Evolutionary conservation across 2,329 filamentous ascomycete genomes (phyloP).

Genomic region (Botrytis deweyae): DNA sequence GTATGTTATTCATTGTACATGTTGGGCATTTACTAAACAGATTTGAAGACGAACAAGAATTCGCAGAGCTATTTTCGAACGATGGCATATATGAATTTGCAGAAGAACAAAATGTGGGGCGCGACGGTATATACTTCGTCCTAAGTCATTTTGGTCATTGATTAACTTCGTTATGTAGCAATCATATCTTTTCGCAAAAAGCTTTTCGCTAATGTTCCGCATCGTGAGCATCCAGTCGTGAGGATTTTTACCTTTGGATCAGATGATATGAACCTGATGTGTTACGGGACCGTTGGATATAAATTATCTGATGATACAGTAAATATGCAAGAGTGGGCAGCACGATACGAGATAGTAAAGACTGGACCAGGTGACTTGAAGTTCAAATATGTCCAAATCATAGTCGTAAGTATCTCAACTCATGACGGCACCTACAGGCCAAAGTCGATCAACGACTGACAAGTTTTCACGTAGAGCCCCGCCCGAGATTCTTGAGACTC

Average conservation of each 20-base stretch:
- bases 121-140: too few species aligned
- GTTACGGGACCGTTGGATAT: not conserved
- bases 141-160: not conserved
- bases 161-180: not conserved
- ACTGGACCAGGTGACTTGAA: not conserved
- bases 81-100: not conserved
- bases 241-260: not conserved
- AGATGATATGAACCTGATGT: not conserved
- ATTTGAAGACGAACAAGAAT: not conserved
- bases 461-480: not conserved
- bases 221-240: not conserved
- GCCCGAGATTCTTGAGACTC: not conserved
- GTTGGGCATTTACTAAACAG: not conserved
- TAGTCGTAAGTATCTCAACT: not conserved
- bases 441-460: not conserved
- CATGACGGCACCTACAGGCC: not conserved
- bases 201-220: not conserved
- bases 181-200: not conserved
- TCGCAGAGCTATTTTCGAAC: not conserved
- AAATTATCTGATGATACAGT: not conserved
- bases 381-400: slow-evolving; percentile 3
- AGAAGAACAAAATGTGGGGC: not conserved
- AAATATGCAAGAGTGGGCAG: not conserved
- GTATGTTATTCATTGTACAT: not conserved
- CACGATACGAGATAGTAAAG: not conserved